phyloP scores from a whole-genome alignment of 208 protist genomes.

The Leishmania martiniquensis region DNA sequence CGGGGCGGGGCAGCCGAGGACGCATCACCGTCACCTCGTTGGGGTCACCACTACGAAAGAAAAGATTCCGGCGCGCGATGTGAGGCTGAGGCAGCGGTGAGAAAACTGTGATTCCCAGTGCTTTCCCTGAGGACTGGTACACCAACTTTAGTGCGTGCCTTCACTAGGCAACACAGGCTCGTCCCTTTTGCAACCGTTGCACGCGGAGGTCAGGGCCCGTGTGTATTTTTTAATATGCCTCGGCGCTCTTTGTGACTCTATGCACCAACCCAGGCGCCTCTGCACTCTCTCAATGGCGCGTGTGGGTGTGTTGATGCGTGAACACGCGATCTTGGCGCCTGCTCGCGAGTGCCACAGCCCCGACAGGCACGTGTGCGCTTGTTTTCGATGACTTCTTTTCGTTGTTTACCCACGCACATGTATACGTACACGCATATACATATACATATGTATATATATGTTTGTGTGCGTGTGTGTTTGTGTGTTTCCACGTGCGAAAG shows the following conservation, averaged over 20 bases:
- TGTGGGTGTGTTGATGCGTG: no score
- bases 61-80: not conserved
- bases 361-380: not conserved
- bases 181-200: no score
- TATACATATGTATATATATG: not conserved
- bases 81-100: not conserved
- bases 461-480: not conserved
- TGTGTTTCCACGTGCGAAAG: no score
- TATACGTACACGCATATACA: not conserved
- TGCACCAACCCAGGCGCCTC: no score
- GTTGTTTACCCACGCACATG: not conserved
- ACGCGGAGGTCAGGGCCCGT: not conserved
- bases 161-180: not conserved
- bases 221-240: not conserved
- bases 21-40: slow-evolving; percentile 4
- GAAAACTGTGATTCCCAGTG: no score
- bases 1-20: slow-evolving; percentile 10
- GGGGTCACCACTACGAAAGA: not conserved
- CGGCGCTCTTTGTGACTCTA: no score
- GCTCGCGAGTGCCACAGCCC: no score
- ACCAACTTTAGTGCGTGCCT: not conserved
- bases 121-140: not conserved
- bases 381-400: not conserved
- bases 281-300: no score
- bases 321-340: no score